Conservation (phyloP, 2,329 filamentous ascomycete genomes). For the Aspergillus persii region DNA sequence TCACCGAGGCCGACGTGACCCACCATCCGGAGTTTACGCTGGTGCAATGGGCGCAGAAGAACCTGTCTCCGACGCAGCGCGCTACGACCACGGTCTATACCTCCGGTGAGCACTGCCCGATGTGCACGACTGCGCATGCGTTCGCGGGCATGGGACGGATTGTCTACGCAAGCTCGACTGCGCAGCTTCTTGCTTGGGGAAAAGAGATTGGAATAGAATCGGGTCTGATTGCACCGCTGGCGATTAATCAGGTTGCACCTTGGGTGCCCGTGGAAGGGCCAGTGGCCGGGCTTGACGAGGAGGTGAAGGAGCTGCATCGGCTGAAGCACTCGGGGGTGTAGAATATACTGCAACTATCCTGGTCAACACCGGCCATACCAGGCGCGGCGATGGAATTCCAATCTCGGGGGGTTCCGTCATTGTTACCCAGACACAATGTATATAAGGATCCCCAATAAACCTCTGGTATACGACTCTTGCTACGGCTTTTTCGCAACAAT, state of each 20-base stretch:
- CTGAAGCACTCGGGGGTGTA: background rate
- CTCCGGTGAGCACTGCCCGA: conserved; percentile 17
- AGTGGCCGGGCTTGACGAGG: conserved; percentile 8
- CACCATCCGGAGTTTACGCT: conserved; percentile 15
- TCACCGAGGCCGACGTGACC: conserved; percentile 11
- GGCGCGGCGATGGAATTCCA: too few species aligned
- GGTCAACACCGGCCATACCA: too few species aligned
- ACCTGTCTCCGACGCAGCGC: conserved; percentile 7
- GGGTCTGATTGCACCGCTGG: conserved; percentile 15
- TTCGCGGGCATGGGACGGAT: conserved; percentile 16
- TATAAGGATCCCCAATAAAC: too few species aligned
- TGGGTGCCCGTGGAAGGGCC: conserved; percentile 10
- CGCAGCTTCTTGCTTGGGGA: conserved; percentile 12
- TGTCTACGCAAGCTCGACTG: conserved; percentile 15
- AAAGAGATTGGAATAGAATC: conserved; percentile 8
- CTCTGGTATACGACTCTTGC: too few species aligned
- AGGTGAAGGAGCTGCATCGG: conserved; percentile 14
- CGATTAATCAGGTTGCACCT: conserved; percentile 15
- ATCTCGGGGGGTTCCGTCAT: too few species aligned
- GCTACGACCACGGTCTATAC: conserved; percentile 14
- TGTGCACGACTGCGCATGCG: conserved; percentile 15
- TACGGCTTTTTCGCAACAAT: too few species aligned
- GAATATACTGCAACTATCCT: too few species aligned
- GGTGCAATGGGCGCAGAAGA: conserved; percentile 13
- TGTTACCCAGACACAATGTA: too few species aligned